A percentile compares a stretch with the other conserved stretches of the same genome.
Conservation (phyloP, 495 filamentous ascomycete genomes). For the Amphirosellinia nigrospora region DNA sequence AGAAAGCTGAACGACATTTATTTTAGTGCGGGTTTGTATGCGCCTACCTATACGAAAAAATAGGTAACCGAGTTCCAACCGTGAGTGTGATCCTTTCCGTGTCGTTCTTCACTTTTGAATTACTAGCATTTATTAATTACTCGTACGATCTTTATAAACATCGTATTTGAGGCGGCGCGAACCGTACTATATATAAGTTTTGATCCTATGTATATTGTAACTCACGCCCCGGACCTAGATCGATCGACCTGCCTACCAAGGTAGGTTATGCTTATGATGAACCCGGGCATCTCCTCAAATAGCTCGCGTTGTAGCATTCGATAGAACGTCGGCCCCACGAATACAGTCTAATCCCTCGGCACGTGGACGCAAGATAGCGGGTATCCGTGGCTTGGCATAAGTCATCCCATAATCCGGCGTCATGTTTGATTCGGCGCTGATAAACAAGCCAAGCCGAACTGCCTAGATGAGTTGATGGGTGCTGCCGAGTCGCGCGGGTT, state of each 20-base stretch:
- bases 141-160: neutral
- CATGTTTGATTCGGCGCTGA: neutral
- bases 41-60: neutral
- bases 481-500: neutral
- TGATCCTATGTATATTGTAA: neutral
- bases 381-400: conserved; percentile 10
- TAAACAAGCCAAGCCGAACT: neutral
- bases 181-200: neutral
- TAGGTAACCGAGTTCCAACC: neutral
- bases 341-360: conserved; percentile 15
- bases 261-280: neutral
- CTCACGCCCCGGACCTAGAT: neutral
- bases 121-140: neutral
- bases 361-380: conserved; percentile 6
- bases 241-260: neutral
- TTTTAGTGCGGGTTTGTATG: no score
- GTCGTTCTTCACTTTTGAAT: neutral
- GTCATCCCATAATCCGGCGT: neutral
- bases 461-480: neutral
- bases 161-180: neutral
- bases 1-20: neutral
- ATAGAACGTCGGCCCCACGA: neutral
- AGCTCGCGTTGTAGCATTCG: neutral
- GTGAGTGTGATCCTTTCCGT: neutral
- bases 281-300: neutral